Percentiles rank a stretch among this genome's conserved stretches.
These are phyloP conservation scores for Hypoxylon sp. DNA, from an alignment of 2,329 filamentous ascomycete species.

Conservation along the genomic window DNA sequence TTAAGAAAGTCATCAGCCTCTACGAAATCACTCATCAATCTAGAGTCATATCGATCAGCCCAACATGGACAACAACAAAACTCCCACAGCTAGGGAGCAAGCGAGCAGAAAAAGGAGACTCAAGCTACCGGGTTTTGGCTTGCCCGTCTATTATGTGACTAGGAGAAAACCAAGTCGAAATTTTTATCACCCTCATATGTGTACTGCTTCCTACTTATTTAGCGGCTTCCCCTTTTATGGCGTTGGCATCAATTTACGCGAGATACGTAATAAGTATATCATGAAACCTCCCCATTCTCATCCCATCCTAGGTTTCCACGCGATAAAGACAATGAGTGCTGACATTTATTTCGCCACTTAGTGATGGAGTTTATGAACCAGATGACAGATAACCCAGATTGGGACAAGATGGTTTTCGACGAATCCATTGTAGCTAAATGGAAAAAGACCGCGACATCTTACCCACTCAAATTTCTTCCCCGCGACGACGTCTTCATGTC, in stretches of 20 bases:
- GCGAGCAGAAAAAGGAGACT: no score
- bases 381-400: slow-evolving; percentile 42
- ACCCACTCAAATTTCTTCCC: slow-evolving; percentile 1
- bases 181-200: no score
- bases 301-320: background rate
- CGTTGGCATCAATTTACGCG: slow-evolving; percentile 18
- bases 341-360: no score
- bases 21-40: no score
- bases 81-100: no score
- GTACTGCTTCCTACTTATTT: slow-evolving; percentile 11
- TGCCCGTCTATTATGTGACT: slow-evolving; percentile 8
- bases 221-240: slow-evolving; percentile 11
- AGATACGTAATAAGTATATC: slow-evolving; percentile 26
- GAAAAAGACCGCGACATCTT: slow-evolving; percentile 32
- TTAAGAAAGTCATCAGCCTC: no score
- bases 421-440: slow-evolving; percentile 37
- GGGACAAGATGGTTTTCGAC: slow-evolving; percentile 40
- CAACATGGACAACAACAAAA: no score
- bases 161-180: background rate
- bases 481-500: slow-evolving; percentile 44
- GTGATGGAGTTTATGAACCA: slow-evolving; percentile 41
- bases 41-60: no score
- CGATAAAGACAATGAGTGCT: background rate
- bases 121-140: slow-evolving; percentile 19
- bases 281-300: background rate